Base-by-base conservation (phyloP, 1,139 yeast genomes). In the Arxiozyma slooffiae region DNA sequence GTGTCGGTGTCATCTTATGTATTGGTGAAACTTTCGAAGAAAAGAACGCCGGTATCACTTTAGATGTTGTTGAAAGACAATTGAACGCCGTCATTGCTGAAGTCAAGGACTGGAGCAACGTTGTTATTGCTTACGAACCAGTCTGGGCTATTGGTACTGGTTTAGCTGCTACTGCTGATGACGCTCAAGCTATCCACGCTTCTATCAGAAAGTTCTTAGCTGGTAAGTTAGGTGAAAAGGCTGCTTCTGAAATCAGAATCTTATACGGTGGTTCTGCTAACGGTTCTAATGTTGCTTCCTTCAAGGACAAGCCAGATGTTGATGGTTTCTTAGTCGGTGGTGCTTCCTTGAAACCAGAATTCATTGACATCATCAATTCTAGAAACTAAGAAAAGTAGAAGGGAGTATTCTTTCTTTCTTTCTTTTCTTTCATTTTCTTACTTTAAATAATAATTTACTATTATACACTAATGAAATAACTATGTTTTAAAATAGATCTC, bases 111-210 rank as follows among this genome's bases (percentile, higher is more conserved):
- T 92, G 98, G 98, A 67, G 84, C 59, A 79, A 86, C 72, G 78
- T 92, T 63, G 98, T 92, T 60, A 77, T 94, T 71, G 99, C 98
- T 68, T 94, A 94, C 76, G 98, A 92, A 77, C 99, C 99, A 64
- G 96, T 92, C 63, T 92, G 98, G 98, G 99, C 99, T 63, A 92
- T 92, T 67, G 99, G 99, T 72, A 90, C 98, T 63, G 99, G 99
- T 68, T 82, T 92, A 68, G 97, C 97, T 67, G 98, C 98, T 60
- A 92, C 98, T 62, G 90, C 98, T 60, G 88, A 86, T 60, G 97
- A 92, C 69, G 97, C 97, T 62, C 96, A 89, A 78, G 88, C 82
- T 61, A 89, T 95, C 68, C 98, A 94, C 78, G 80, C 80, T 70
- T 80, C 78, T 60, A 86, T 94, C 75, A 87, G 98, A 78, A 80